These are phyloP conservation scores for Daldinia eschscholtzii DNA, from an alignment of 2,329 filamentous ascomycete species.

Conservation along the genomic window DNA sequence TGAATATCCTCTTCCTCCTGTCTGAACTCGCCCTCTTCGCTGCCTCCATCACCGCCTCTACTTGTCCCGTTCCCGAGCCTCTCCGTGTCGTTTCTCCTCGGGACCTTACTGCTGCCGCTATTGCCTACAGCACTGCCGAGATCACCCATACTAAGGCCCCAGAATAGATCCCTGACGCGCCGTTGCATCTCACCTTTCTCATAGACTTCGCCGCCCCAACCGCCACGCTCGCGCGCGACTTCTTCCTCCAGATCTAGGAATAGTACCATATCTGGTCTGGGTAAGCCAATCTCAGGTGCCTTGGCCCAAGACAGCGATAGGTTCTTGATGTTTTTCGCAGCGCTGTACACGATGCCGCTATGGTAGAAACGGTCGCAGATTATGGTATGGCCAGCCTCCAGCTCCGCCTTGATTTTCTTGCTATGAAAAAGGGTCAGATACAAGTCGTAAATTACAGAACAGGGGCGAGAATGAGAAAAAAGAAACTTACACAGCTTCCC, in stretches of 20 bases:
- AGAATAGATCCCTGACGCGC: slow-evolving; percentile 81
- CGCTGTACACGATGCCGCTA: slow-evolving; percentile 92
- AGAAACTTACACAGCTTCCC: slow-evolving; percentile 74
- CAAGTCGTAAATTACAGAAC: neutral
- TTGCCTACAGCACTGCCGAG: slow-evolving; percentile 52
- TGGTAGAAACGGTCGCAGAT: slow-evolving; percentile 96
- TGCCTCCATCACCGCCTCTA: slow-evolving; percentile 36
- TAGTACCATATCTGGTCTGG: slow-evolving; percentile 86
- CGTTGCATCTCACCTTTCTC: slow-evolving; percentile 87
- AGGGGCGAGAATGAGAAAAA: slow-evolving; percentile 10
- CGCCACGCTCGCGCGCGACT: slow-evolving; percentile 80
- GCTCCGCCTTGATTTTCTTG: slow-evolving; percentile 63
- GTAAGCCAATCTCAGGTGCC: slow-evolving; percentile 85
- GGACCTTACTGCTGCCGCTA: slow-evolving; percentile 28
- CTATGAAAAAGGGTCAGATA: slow-evolving; percentile 51
- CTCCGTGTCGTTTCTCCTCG: slow-evolving; percentile 28
- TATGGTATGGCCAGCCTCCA: slow-evolving; percentile 78
- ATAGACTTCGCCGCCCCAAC: slow-evolving; percentile 90
- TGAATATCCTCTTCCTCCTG: slow-evolving; percentile 67
- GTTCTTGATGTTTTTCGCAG: slow-evolving; percentile 81
- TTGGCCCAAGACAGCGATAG: slow-evolving; percentile 84
- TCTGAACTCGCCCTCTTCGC: slow-evolving; percentile 55
- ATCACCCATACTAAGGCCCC: slow-evolving; percentile 64
- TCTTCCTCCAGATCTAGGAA: slow-evolving; percentile 86
- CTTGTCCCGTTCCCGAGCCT: slow-evolving; percentile 37